Percentiles rank a stretch among this genome's conserved stretches.
phyloP scores from a whole-genome alignment of 176 grass and related monocot species.

The Puccinellia tenuiflora region DNA sequence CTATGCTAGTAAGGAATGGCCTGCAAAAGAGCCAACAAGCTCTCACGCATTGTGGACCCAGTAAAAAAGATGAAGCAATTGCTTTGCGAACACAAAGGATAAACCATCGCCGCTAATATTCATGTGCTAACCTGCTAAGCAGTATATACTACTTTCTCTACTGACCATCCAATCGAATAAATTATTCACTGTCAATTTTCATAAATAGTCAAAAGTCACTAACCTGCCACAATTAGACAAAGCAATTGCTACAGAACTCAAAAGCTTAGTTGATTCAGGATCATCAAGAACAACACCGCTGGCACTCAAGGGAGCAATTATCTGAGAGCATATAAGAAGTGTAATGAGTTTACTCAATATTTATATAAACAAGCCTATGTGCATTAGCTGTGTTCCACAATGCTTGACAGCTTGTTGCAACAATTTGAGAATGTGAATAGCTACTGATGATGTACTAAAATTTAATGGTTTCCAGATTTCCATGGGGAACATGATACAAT shows the following conservation, averaged over 20 bases:
- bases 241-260: conserved; percentile 94
- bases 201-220: conserved; percentile 27
- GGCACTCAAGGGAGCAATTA: conserved; percentile 87
- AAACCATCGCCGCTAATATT: neutral
- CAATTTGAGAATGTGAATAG: neutral
- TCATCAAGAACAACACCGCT: conserved; percentile 92
- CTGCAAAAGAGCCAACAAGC: neutral
- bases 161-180: neutral
- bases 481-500: neutral
- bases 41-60: too few relatives aligned
- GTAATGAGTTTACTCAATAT: conserved; percentile 25
- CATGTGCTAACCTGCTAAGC: neutral
- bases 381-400: neutral
- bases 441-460: neutral
- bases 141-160: neutral
- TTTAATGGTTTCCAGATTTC: conserved; percentile 13
- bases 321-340: conserved; percentile 39
- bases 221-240: conserved; percentile 94
- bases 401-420: neutral
- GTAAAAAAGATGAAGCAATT: neutral
- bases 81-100: neutral
- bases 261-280: conserved; percentile 92
- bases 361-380: conserved; percentile 7
- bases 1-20: neutral
- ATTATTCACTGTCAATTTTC: neutral